Base-by-base conservation (phyloP, 257 asterid genomes). In the Lycium ferocissimum region DNA sequence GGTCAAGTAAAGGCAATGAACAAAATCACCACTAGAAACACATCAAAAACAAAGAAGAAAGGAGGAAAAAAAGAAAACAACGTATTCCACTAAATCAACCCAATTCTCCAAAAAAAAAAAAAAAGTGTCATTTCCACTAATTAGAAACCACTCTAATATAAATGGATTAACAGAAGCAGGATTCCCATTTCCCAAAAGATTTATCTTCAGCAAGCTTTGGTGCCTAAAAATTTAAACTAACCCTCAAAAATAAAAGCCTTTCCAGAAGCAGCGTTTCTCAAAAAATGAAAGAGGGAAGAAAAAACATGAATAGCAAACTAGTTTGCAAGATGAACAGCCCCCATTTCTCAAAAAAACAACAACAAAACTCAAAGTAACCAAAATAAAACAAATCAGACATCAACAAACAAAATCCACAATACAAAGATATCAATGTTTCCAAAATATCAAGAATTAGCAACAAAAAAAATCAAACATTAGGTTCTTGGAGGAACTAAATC, bases 361-460 rank as follows among this genome's bases (percentile, higher is more conserved):
- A 58, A 58, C 9, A 17, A 9, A 26, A 22, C 45, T 6, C 45
- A 40, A 40, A 40, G 45, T 3, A 40, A 40, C 45, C 45, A 40
- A 40, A 40, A 40, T 40, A 40, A 40, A 40, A 40, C 45, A 86
- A 87, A 63, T 87, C 85, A 0, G 84, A 61, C 45, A 40, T 40
- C 7, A 82, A 87, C 43, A 17, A 56, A 13, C 57, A 13, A 14
- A 37, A 69, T 59, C 85, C 87, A 87, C 87, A 86, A 76, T 49
- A 26, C 85, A 81, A 65, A 5, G 6, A 40, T 40, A 40, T 6
- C 0, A 40, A 40, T 40, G 6, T 40, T 40, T 3, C 6, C 45
- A 40, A 40, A 40, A 40, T 3, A 40, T 40, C 45, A 40, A 40
- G 45, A 40, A 40, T 40, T 40, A 40, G 45, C 45, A 40, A 26